Conservation (phyloP, 176 grass and related monocot species). For the Phragmites australis region DNA sequence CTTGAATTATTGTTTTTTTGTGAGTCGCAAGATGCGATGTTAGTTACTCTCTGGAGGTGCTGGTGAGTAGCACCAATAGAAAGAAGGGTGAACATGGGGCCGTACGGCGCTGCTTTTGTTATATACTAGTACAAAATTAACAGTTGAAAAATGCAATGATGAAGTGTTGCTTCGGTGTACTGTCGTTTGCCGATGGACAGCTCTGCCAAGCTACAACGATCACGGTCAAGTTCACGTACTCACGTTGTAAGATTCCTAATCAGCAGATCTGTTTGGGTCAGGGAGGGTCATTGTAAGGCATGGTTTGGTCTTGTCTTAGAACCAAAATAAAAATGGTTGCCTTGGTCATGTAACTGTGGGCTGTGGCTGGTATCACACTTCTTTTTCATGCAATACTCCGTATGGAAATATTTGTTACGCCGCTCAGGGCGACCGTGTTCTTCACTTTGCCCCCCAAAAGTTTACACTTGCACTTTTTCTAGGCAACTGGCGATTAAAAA, state of each 20-base stretch:
- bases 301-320: too few species aligned
- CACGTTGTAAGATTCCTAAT: conserved; percentile 45
- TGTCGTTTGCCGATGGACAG: conserved; percentile 22
- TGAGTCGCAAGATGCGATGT: background rate
- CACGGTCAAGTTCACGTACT: conserved; percentile 34
- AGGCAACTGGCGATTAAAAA: too few species aligned
- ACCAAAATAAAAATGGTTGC: too few species aligned
- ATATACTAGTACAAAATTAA: conserved; percentile 13
- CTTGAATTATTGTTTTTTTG: conserved; percentile 28
- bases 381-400: too few species aligned
- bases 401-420: too few species aligned
- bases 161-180: conserved; percentile 8
- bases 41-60: background rate
- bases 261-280: conserved; percentile 12
- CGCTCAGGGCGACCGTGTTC: too few species aligned
- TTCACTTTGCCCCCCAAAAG: too few species aligned
- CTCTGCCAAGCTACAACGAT: conserved; percentile 42
- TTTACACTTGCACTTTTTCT: too few species aligned
- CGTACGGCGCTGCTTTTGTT: background rate
- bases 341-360: too few species aligned
- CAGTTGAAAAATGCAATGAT: conserved; percentile 30
- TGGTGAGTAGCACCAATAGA: background rate
- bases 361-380: too few species aligned
- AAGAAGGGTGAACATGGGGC: conserved; percentile 9
- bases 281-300: background rate